phyloP scores from a whole-genome alignment of 345 rosid genomes.

The Citrus australasica region DNA sequence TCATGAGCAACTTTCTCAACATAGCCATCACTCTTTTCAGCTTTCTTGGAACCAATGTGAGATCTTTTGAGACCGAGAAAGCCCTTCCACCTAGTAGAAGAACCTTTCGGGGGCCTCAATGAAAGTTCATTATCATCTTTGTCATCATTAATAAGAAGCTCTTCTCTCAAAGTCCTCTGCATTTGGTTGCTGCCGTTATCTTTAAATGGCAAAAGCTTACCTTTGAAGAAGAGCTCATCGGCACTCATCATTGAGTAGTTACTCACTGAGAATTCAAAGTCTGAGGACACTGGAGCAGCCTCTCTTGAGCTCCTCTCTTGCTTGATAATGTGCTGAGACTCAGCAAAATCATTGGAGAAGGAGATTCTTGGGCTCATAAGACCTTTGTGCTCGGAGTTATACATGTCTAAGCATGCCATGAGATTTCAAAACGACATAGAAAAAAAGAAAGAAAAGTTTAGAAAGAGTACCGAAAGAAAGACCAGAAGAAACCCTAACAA shows the following conservation, averaged over 20 bases:
- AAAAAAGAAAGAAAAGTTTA: not conserved
- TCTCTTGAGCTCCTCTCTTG: slow-evolving; percentile 40
- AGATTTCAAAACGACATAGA: slow-evolving; percentile 35
- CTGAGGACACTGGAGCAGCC: slow-evolving; percentile 45
- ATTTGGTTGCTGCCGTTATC: slow-evolving; percentile 42
- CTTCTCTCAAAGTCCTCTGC: slow-evolving; percentile 85
- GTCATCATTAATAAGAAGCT: slow-evolving; percentile 60
- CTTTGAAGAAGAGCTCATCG: slow-evolving; percentile 91
- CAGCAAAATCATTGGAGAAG: slow-evolving; percentile 80
- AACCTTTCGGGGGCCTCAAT: slow-evolving; percentile 54
- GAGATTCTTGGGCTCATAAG: slow-evolving; percentile 88
- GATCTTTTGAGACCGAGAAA: slow-evolving; percentile 72
- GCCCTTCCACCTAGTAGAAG: slow-evolving; percentile 74
- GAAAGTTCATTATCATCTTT: slow-evolving; percentile 31
- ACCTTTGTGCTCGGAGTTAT: slow-evolving; percentile 58
- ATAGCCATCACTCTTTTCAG: slow-evolving; percentile 38
- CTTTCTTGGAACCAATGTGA: slow-evolving; percentile 69
- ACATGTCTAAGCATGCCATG: slow-evolving; percentile 87
- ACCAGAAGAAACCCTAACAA: slow-evolving; percentile 17
- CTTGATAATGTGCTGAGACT: slow-evolving; percentile 48
- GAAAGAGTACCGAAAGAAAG: not conserved
- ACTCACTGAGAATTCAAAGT: slow-evolving; percentile 86
- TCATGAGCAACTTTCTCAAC: slow-evolving; percentile 27
- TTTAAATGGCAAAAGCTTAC: slow-evolving; percentile 81
- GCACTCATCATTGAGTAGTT: slow-evolving; percentile 90